Conservation (phyloP, 371 early-diverging fungal genomes). For the Mucor plumbeus region DNA sequence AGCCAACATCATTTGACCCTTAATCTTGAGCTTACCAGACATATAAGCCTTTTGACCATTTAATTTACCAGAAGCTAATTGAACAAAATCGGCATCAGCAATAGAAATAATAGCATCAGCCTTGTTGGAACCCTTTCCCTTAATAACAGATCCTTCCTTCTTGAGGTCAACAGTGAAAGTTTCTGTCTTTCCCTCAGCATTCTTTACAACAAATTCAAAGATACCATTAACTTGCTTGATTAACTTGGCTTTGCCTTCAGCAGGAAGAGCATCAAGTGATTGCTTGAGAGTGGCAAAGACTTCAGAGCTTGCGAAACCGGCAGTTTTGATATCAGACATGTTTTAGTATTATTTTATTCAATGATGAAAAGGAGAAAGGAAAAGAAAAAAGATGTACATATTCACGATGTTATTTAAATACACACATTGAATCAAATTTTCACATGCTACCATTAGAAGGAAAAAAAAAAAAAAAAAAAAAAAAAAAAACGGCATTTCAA, state of each 20-base stretch:
- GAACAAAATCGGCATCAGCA: constrained; percentile 84
- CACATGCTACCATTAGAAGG: neutral
- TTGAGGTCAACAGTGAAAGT: constrained; percentile 82
- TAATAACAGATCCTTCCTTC: constrained; percentile 62
- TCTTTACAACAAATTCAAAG: constrained; percentile 85
- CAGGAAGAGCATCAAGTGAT: constrained; percentile 37
- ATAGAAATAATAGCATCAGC: constrained; percentile 71
- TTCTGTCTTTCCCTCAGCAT: constrained; percentile 66
- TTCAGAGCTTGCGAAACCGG: constrained; percentile 53
- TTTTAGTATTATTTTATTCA: neutral
- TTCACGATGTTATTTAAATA: neutral
- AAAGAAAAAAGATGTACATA: neutral
- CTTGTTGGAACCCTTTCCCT: constrained; percentile 69
- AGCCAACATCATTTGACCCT: constrained; percentile 90
- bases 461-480: no score
- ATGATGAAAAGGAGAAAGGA: neutral
- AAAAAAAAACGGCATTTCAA: constrained; percentile 2
- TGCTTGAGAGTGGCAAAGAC: constrained; percentile 45
- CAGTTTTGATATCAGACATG: constrained; percentile 54
- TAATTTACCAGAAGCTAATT: constrained; percentile 82
- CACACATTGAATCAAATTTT: neutral
- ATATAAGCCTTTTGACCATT: constrained; percentile 83
- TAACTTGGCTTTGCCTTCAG: constrained; percentile 43
- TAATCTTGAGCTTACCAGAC: constrained; percentile 83
- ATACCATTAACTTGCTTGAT: constrained; percentile 76